These are phyloP conservation scores for Penicillium sclerotiorum DNA, from an alignment of 2,329 filamentous ascomycete species.

Conservation along the genomic window DNA sequence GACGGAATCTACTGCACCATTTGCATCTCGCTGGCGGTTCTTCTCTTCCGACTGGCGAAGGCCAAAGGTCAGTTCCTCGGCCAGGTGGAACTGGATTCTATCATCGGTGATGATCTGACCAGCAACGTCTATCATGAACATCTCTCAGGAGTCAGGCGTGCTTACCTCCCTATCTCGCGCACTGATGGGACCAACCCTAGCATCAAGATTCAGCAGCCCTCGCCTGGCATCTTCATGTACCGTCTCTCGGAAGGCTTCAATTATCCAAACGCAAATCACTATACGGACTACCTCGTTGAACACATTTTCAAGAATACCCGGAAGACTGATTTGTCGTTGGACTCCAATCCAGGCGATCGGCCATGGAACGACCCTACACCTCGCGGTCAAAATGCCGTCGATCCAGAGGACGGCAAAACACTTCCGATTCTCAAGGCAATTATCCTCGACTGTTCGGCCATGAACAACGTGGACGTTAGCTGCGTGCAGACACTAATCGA, in stretches of 20 bases:
- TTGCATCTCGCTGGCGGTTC: slow-evolving; percentile 71
- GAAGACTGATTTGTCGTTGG: slow-evolving; percentile 72
- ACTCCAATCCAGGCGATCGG: slow-evolving; percentile 69
- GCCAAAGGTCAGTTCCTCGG: slow-evolving; percentile 86
- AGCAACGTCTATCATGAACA: slow-evolving; percentile 54
- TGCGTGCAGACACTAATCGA: slow-evolving; percentile 92
- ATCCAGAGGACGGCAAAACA: slow-evolving; percentile 50
- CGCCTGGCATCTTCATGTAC: slow-evolving; percentile 94
- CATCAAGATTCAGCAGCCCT: slow-evolving; percentile 74
- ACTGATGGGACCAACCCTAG: slow-evolving; percentile 88
- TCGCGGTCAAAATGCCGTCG: slow-evolving; percentile 54
- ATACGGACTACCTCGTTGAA: slow-evolving; percentile 75
- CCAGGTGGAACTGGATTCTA: slow-evolving; percentile 78
- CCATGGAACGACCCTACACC: slow-evolving; percentile 97
- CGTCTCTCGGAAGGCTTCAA: slow-evolving; percentile 94
- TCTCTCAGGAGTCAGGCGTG: too few relatives aligned
- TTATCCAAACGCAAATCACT: slow-evolving; percentile 90
- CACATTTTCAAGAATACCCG: slow-evolving; percentile 72
- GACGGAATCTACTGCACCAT: slow-evolving; percentile 91
- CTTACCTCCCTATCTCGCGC: slow-evolving; percentile 86
- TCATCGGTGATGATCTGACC: slow-evolving; percentile 71
- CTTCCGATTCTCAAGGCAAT: slow-evolving; percentile 79
- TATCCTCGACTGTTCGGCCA: slow-evolving; percentile 88
- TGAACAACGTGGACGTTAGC: slow-evolving; percentile 92
- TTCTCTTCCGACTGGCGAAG: slow-evolving; percentile 82